Conservation (phyloP, 768 basidiomycete species). For the Mrakia hoshinonis region DNA sequence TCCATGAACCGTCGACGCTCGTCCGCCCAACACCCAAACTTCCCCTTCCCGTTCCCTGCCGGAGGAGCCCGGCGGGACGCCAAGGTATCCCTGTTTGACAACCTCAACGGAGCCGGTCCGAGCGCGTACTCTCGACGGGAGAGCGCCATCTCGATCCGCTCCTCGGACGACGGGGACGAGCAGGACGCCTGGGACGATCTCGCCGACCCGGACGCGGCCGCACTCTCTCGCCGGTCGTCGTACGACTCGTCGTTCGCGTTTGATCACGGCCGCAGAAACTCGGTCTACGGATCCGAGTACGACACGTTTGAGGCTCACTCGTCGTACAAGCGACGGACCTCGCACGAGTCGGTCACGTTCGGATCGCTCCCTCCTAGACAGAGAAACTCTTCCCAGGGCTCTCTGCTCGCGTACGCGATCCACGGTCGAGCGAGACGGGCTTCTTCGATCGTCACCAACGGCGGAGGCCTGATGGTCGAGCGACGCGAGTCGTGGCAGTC, state of each 20-base stretch:
- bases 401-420: background rate
- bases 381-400: background rate
- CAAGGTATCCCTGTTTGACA: background rate
- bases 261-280: background rate
- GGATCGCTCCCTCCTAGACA: background rate
- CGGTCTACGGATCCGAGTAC: background rate
- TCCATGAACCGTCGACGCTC: background rate
- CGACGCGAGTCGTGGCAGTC: background rate
- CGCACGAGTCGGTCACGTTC: background rate
- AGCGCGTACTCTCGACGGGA: background rate
- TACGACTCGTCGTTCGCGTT: conserved; percentile 22
- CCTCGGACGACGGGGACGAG: conserved; percentile 10
- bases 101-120: background rate
- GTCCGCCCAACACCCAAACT: background rate
- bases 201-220: background rate
- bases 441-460: background rate
- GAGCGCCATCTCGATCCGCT: background rate
- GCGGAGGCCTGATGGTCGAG: background rate
- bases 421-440: background rate
- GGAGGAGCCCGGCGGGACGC: background rate
- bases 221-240: background rate
- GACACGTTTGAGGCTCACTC: background rate
- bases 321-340: background rate
- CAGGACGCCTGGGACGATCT: conserved; percentile 21
- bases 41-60: conserved; percentile 2